Percentiles rank a stretch among this genome's conserved stretches.
phyloP scores from a whole-genome alignment of 192 early-diverging fungal species.

The Phlyctochytrium arcticum region DNA sequence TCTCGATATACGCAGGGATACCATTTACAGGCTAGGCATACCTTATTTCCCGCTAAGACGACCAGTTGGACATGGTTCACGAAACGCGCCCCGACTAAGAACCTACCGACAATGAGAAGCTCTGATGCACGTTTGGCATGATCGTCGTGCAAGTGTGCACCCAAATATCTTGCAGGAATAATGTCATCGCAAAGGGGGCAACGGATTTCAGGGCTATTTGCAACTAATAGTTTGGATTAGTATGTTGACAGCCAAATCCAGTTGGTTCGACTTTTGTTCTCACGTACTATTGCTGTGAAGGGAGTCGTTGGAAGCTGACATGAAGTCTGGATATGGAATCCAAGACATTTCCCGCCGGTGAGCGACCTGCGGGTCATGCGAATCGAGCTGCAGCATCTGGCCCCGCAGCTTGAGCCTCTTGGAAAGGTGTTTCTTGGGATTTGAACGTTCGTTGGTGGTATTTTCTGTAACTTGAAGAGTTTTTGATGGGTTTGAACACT shows the following conservation, averaged over 20 bases:
- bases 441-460: too few species aligned
- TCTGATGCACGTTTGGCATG: constrained; percentile 3
- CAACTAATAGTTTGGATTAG: background rate
- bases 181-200: background rate
- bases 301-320: background rate
- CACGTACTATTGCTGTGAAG: background rate
- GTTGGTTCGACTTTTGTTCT: background rate
- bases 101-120: background rate
- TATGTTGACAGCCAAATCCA: background rate
- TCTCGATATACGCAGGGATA: background rate
- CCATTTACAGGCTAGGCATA: constrained; percentile 7
- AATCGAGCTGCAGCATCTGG: background rate
- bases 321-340: background rate
- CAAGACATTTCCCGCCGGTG: background rate
- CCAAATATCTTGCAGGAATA: background rate
- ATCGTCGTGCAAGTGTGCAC: background rate
- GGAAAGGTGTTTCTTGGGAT: too few species aligned
- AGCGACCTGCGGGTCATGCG: background rate
- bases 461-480: too few species aligned
- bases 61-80: background rate
- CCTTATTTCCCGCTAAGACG: background rate
- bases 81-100: background rate
- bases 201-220: background rate
- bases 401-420: too few species aligned
- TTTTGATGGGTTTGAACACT: too few species aligned